These are phyloP conservation scores for Collybia nuda DNA, from an alignment of 768 basidiomycete species.

Conservation along the genomic window DNA sequence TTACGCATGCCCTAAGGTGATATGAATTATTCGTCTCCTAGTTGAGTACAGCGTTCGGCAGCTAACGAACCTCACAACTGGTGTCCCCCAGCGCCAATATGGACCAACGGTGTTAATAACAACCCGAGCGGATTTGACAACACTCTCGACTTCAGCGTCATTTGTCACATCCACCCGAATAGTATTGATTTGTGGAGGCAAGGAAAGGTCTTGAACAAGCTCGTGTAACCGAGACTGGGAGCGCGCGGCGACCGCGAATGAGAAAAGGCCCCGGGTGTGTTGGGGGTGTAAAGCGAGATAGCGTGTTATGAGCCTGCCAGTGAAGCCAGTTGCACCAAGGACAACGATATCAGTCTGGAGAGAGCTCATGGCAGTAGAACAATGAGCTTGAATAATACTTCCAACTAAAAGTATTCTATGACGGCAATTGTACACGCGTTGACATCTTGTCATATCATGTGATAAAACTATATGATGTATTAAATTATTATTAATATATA, in stretches of 20 bases:
- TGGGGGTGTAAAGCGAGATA: conserved; percentile 71
- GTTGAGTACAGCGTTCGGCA: neutral
- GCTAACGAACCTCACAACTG: conserved; percentile 59
- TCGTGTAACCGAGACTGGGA: conserved; percentile 60
- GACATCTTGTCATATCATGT: neutral
- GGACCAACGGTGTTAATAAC: conserved; percentile 81
- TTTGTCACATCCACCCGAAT: conserved; percentile 64
- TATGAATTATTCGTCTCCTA: neutral
- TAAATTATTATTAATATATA: no score
- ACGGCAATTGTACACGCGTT: no score
- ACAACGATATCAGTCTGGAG: conserved; percentile 53
- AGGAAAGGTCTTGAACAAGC: conserved; percentile 44
- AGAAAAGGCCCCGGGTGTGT: conserved; percentile 45
- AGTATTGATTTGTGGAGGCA: conserved; percentile 41
- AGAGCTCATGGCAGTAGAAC: conserved; percentile 22
- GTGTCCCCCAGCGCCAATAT: conserved; percentile 69
- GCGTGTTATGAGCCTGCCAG: conserved; percentile 64
- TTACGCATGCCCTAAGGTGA: conserved; percentile 63
- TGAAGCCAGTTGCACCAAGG: conserved; percentile 77
- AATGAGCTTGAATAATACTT: conserved; percentile 8
- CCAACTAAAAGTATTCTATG: conserved; percentile 2
- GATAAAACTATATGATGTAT: neutral
- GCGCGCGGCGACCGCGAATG: conserved; percentile 69
- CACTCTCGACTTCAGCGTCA: conserved; percentile 49
- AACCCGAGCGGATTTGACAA: conserved; percentile 58